phyloP scores from a whole-genome alignment of 1,284 basidiomycete species.

The Mycosarcoma maydis region DNA sequence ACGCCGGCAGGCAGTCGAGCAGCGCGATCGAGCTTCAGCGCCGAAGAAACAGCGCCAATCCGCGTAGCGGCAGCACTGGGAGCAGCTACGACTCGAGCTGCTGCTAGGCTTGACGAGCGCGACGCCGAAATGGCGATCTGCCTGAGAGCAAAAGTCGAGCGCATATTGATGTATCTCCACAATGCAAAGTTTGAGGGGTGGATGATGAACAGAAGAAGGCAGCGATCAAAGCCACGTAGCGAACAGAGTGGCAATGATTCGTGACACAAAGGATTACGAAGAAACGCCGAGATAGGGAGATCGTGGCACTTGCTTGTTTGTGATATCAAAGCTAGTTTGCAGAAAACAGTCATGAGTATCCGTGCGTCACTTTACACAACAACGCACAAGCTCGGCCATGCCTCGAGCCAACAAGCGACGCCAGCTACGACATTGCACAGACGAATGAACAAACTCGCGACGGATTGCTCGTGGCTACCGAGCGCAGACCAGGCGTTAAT shows the following conservation, averaged over 20 bases:
- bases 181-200: not conserved
- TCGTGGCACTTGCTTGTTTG: not conserved
- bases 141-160: slow-evolving; percentile 38
- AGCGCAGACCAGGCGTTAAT: no score
- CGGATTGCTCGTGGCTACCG: no score
- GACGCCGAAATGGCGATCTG: slow-evolving; percentile 41
- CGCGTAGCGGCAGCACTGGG: slow-evolving; percentile 12
- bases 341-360: no score
- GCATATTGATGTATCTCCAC: slow-evolving; percentile 23
- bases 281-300: not conserved
- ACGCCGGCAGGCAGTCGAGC: slow-evolving; percentile 15
- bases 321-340: no score
- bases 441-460: not conserved
- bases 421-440: not conserved
- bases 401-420: no score
- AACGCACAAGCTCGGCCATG: no score
- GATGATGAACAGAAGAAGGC: not conserved
- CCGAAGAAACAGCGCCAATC: slow-evolving; percentile 13
- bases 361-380: no score
- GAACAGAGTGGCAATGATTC: not conserved
- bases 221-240: not conserved
- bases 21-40: slow-evolving; percentile 16
- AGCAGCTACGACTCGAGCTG: slow-evolving; percentile 13
- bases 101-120: slow-evolving; percentile 27
- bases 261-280: not conserved